A percentile compares a stretch with the other conserved stretches of the same genome.
These are phyloP conservation scores for Lactuca sativa DNA, from an alignment of 129 eudicot species.

Conservation along the genomic window DNA sequence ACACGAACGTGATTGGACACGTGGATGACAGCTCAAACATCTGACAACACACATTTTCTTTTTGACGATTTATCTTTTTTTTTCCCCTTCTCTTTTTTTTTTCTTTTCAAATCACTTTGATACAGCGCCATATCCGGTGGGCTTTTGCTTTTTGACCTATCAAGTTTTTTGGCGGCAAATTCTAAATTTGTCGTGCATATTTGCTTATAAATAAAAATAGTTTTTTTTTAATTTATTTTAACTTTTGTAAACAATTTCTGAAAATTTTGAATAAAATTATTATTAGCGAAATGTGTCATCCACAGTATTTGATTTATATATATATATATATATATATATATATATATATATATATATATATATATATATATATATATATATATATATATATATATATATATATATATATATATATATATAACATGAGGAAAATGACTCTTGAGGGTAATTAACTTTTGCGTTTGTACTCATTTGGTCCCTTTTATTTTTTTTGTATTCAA, in stretches of 20 bases:
- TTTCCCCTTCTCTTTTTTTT: not conserved
- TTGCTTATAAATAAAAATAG: not conserved
- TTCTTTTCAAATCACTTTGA: not conserved
- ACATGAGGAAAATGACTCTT: no score
- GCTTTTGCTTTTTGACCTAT: constrained; percentile 25
- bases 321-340: no score
- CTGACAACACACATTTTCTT: not conserved
- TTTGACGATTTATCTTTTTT: not conserved
- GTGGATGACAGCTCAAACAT: constrained; percentile 19
- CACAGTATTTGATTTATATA: not conserved
- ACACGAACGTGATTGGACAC: constrained; percentile 10
- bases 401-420: no score
- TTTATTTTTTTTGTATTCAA: no score
- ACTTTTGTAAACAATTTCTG: no score
- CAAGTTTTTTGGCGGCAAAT: constrained; percentile 19
- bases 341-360: no score
- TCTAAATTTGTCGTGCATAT: not conserved
- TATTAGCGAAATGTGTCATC: not conserved
- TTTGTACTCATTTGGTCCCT: no score
- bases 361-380: no score
- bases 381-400: no score
- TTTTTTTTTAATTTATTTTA: not conserved
- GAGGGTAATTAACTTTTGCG: no score
- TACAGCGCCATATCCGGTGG: constrained; percentile 8
- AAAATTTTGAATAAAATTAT: not conserved